These are phyloP conservation scores for Pleurotus eryngii DNA, from an alignment of 768 basidiomycete species.

Conservation along the genomic window DNA sequence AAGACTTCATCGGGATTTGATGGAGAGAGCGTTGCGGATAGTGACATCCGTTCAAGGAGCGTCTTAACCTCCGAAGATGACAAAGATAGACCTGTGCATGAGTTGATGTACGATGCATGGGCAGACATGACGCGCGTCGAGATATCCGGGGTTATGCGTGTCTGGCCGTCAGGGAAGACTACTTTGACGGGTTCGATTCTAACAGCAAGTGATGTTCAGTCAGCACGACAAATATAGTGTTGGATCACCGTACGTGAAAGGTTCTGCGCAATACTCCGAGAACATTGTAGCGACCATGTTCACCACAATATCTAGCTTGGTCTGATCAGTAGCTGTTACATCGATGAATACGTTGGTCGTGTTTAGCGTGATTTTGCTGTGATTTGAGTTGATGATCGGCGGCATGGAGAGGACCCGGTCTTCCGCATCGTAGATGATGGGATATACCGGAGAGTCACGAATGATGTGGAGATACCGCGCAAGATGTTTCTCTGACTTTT, in stretches of 20 bases:
- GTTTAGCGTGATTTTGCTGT: conserved; percentile 93
- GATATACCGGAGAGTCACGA: conserved; percentile 92
- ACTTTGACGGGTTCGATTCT: conserved; percentile 95
- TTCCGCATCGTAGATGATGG: conserved; percentile 91
- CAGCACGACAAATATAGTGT: neutral
- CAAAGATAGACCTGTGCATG: conserved; percentile 85
- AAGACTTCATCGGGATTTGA: conserved; percentile 62
- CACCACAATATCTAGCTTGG: conserved; percentile 92
- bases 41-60: conserved; percentile 84
- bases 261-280: conserved; percentile 89
- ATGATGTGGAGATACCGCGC: conserved; percentile 89
- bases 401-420: conserved; percentile 94
- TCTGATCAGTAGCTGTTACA: conserved; percentile 93
- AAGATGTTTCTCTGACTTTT: conserved; percentile 88
- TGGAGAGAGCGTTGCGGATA: conserved; percentile 51
- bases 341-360: conserved; percentile 96
- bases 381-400: conserved; percentile 96
- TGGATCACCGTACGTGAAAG: conserved; percentile 72
- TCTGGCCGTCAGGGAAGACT: conserved; percentile 71
- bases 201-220: conserved; percentile 2
- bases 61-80: conserved; percentile 59
- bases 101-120: conserved; percentile 90
- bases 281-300: conserved; percentile 98
- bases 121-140: conserved; percentile 68
- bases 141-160: conserved; percentile 78